Base-by-base conservation (phyloP, 768 basidiomycete species). In the Leccinum pellstonianum region DNA sequence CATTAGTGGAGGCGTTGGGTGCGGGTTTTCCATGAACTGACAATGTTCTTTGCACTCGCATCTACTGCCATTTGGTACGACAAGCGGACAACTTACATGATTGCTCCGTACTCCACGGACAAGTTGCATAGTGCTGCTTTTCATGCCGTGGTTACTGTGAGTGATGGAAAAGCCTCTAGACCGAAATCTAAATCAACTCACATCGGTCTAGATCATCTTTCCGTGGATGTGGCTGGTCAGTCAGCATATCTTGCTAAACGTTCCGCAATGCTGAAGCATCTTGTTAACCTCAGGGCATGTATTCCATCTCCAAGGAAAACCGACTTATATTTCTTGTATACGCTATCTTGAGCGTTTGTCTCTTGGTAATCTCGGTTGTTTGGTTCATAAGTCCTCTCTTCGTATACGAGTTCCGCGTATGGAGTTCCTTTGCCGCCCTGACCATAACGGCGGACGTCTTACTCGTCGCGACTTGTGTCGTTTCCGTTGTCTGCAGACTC, bases 161-260 rank as follows among this genome's bases (percentile, higher is more conserved):
- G 81, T 70, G 14, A 56, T 9, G 5, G 46, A 4, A 33, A 23
- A 9, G 5, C 5, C 8, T 33, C 35, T 25, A 11, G 27, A 19
- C 29, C 15, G 4, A 9, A 21, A 29, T 14, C 17, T 5, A 11
- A 21, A 21, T 12, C 15, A 17, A 29, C 33, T 58, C 19, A 52
- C 41, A 49, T 12, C 14, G 21, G 23, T 23, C 25, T 43, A 56
- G 82, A 82, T 64, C 79, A 9, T 73, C 19, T 54, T 81, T 5
- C 83, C 83, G 2, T 84, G 83, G 83, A 65, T 80, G 25, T 48
- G 74, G 56, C 55, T 80, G 58, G 83, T 81, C 62, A 47, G 78
- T 69, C 19, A 25, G 4, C 37, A n/a, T 10, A 14, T 48, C 23
- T 2, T 15, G 14, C 6, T 27, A n/a, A 15, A 48, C 33, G 23